Base-by-base conservation (phyloP, 225 moss, liverwort and hornwort genomes). In the Thuidium tamariscinum region DNA sequence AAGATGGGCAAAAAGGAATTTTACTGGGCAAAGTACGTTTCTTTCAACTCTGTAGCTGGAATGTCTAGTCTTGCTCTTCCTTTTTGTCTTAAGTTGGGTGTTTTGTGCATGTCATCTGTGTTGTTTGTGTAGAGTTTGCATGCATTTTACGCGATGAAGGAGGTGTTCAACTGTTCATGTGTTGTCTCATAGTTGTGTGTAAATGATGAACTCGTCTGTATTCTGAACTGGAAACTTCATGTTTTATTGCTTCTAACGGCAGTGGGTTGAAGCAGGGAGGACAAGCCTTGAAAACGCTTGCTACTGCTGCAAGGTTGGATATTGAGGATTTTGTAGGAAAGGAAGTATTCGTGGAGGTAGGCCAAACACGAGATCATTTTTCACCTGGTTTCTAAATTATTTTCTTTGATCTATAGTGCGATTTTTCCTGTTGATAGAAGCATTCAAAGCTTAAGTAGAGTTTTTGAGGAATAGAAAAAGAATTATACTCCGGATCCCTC, bases 261-360 rank as follows among this genome's bases (percentile, higher is more conserved):
- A 62, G 55, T 87, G 64, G 56, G 46, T 46, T 87, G 85, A 77
- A 84, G 32, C 93, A 96, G 96, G 95, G 90, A 51, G 97, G 97
- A 46, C 82, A 86, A 79, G 92, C 97, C 64, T 85, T 97, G 85
- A 97, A 97, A 87, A 59, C 88, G 83, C 96, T 97, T 63, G 95
- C 97, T 64, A 97, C 97, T 85, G 96, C 97, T 83, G 94, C 97
- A 63, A 92, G 97, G 85, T 91, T 95, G 74, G 97, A 95, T 77
- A 95, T 97, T 75, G 95, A 97, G 84, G 95, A 97, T 76, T 96
- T 97, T 67, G 88, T 97, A 39, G 95, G 97, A 36, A 97, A 96
- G 76, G 91, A 96, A 90, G 96, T 96, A 9, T 97, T 91, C 87
- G 90, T 97, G 77, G 96, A 96, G 96, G 96, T 96, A 86, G 57